Conservation (phyloP, 306 rosid genomes). For the Pueraria montana region DNA sequence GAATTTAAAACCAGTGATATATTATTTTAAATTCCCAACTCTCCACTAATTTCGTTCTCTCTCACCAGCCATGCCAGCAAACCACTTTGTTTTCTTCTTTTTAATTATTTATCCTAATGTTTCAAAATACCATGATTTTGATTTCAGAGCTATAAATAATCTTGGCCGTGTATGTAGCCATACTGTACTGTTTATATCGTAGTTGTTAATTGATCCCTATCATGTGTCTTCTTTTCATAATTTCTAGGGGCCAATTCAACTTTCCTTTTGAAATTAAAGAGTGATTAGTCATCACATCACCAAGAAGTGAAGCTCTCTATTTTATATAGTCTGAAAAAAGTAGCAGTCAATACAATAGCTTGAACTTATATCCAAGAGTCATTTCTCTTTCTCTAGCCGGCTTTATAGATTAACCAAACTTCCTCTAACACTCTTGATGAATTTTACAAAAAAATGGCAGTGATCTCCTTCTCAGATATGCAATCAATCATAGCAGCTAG, state of each 20-base stretch:
- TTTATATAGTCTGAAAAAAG: conserved; percentile 24
- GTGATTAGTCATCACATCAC: conserved; percentile 30
- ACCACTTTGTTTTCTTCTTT: conserved; percentile 26
- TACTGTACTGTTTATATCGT: conserved; percentile 19
- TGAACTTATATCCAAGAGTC: conserved; percentile 51
- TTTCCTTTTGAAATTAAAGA: conserved; percentile 26
- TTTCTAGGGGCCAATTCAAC: conserved; percentile 39
- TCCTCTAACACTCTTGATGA: conserved; percentile 12
- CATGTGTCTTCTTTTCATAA: conserved; percentile 39
- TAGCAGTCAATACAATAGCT: conserved; percentile 38
- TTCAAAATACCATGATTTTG: conserved; percentile 23
- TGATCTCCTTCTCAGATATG: conserved; percentile 68
- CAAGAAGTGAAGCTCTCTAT: conserved; percentile 41
- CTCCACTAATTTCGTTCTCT: conserved; percentile 52
- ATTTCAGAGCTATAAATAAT: conserved; percentile 32
- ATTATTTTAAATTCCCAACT: conserved; percentile 31
- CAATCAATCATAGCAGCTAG: conserved; percentile 58
- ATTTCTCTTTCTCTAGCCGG: conserved; percentile 37
- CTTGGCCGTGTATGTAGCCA: conserved; percentile 22
- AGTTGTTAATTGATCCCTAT: conserved; percentile 41
- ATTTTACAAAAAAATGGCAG: conserved; percentile 33
- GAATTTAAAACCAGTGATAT: conserved; percentile 26
- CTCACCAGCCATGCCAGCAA: conserved; percentile 46
- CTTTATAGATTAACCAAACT: conserved; percentile 34
- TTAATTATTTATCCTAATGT: not conserved